A percentile compares a stretch with the other conserved stretches of the same genome.
phyloP scores from a whole-genome alignment of 345 rosid species.

The Diplotaxis tenuifolia region DNA sequence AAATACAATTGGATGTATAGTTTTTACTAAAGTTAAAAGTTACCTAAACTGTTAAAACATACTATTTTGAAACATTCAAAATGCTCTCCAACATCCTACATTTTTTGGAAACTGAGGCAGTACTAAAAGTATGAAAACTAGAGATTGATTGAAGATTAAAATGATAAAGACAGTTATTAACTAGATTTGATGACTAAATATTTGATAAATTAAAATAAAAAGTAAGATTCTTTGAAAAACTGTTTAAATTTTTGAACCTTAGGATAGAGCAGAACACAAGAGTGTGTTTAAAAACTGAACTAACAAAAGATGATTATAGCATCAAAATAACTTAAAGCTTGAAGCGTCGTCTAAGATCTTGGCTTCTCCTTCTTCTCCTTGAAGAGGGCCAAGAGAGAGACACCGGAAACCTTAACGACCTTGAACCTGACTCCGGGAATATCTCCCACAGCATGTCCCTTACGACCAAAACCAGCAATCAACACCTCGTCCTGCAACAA shows the following conservation, averaged over 20 bases:
- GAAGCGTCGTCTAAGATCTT: conserved; percentile 36
- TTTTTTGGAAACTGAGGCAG: too few relatives aligned
- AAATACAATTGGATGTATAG: too few relatives aligned
- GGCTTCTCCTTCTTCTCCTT: conserved; percentile 57
- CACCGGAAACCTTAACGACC: conserved; percentile 79
- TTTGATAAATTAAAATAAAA: neutral
- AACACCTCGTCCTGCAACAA: conserved; percentile 60
- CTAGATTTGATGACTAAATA: too few relatives aligned
- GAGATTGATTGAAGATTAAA: too few relatives aligned
- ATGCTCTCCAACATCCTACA: too few relatives aligned
- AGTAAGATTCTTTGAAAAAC: neutral
- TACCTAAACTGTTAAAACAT: too few relatives aligned
- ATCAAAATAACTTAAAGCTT: conserved; percentile 25
- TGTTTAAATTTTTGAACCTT: neutral
- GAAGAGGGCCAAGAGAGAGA: conserved; percentile 64
- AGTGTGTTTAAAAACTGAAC: neutral
- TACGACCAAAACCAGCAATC: conserved; percentile 74
- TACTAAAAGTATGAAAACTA: too few relatives aligned
- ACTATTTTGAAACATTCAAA: too few relatives aligned
- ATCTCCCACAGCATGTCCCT: conserved; percentile 79
- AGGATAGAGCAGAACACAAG: neutral
- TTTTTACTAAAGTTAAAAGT: too few relatives aligned
- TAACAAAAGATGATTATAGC: neutral
- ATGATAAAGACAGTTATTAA: too few relatives aligned
- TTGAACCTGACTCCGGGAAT: conserved; percentile 82